Evolutionary conservation across 768 basidiomycete species (phyloP).

Genomic region (Boletellus ananiceps): DNA sequence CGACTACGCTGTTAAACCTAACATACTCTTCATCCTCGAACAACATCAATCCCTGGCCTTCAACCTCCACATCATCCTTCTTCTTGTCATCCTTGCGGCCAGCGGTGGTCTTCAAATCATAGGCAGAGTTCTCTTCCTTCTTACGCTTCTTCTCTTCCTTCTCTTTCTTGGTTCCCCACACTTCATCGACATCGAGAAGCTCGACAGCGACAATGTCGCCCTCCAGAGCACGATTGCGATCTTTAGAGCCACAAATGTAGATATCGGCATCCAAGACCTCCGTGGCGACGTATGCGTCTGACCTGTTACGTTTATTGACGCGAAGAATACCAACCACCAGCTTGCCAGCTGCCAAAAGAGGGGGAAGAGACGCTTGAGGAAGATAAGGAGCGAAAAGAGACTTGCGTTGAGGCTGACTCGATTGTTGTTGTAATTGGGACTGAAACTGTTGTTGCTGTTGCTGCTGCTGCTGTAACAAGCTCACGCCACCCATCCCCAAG

Average conservation of each 20-base stretch:
- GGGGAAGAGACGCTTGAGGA: constrained; percentile 95
- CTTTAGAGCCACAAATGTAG: constrained; percentile 98
- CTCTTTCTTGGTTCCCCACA: constrained; percentile 99
- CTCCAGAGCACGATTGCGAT: constrained; percentile 96
- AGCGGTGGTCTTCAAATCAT: constrained; percentile 70
- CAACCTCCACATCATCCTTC: constrained; percentile 99
- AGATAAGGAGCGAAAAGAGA: constrained; percentile 98
- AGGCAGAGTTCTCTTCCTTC: constrained; percentile 98
- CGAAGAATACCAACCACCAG: constrained; percentile 95
- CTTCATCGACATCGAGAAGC: constrained; percentile 95
- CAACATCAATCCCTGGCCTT: constrained; percentile 94
- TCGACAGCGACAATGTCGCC: constrained; percentile 99
- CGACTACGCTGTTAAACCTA: constrained; percentile 10
- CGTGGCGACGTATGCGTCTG: constrained; percentile 97
- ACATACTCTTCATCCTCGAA: constrained; percentile 95
- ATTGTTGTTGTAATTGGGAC: constrained; percentile 91
- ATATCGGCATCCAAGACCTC: constrained; percentile 98
- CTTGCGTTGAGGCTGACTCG: constrained; percentile 90
- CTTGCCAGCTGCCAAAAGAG: constrained; percentile 93
- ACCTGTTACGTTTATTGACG: constrained; percentile 97
- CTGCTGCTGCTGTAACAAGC: constrained; percentile 87
- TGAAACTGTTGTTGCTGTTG: constrained; percentile 74
- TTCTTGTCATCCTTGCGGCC: constrained; percentile 97
- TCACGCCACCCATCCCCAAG: constrained; percentile 74
- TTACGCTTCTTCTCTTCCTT: constrained; percentile 99